These are phyloP conservation scores for Arabis hirsuta DNA, from an alignment of 345 rosid genomes.

Conservation along the genomic window DNA sequence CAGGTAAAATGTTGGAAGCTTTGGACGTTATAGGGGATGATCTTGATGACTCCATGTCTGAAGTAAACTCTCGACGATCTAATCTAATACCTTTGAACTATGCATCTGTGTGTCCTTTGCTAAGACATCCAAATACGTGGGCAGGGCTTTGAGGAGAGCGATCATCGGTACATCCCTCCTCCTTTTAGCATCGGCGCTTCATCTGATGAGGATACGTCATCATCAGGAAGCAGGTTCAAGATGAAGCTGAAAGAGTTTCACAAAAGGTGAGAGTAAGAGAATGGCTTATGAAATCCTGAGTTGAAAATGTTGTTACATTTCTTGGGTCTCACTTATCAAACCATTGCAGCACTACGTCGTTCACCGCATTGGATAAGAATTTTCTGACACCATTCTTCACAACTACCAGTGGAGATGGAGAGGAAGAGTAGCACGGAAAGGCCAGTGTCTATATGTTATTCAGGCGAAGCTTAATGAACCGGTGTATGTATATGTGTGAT, in stretches of 20 bases:
- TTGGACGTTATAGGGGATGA: constrained; percentile 86
- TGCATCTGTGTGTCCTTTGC: constrained; percentile 1
- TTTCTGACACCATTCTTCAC: constrained; percentile 86
- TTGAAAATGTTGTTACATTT: background rate
- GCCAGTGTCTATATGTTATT: background rate
- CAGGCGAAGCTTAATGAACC: constrained; percentile 7
- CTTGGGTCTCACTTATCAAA: constrained; percentile 20
- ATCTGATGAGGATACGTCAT: constrained; percentile 58
- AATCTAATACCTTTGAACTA: constrained; percentile 5
- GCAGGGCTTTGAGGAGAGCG: constrained; percentile 60
- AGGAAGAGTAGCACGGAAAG: constrained; percentile 39
- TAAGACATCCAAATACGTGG: constrained; percentile 25
- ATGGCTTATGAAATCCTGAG: background rate
- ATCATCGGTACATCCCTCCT: constrained; percentile 63
- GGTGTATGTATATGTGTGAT: background rate
- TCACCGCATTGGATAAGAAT: constrained; percentile 75
- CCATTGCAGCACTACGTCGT: constrained; percentile 68
- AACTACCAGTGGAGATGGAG: constrained; percentile 67
- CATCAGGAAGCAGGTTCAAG: constrained; percentile 76
- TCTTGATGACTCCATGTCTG: constrained; percentile 61
- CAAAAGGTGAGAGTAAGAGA: constrained; percentile 53
- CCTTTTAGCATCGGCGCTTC: constrained; percentile 56
- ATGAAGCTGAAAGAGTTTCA: constrained; percentile 81
- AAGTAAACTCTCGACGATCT: constrained; percentile 58
- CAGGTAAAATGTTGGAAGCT: constrained; percentile 97